Evolutionary conservation across 495 filamentous ascomycete genomes (phyloP).

Genomic region (Aspergillus cavernicola): DNA sequence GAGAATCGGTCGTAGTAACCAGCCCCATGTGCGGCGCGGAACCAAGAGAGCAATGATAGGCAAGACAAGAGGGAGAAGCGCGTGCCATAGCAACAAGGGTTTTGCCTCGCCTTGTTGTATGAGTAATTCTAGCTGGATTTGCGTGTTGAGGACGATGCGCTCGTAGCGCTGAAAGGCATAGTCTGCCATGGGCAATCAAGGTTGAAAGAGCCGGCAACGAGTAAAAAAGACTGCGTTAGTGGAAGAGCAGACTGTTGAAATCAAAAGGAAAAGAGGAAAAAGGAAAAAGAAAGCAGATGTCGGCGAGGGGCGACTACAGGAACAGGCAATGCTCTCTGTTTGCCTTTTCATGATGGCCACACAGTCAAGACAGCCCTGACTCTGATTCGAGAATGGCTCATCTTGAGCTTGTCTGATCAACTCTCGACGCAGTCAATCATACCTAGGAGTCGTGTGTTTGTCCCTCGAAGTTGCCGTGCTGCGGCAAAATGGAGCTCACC

Average conservation of each 20-base stretch:
- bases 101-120: conserved; percentile 30
- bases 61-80: conserved; percentile 27
- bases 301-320: too few relatives aligned
- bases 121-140: conserved; percentile 18
- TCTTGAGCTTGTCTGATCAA: too few relatives aligned
- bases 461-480: too few relatives aligned
- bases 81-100: conserved; percentile 39
- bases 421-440: too few relatives aligned
- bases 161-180: conserved; percentile 10
- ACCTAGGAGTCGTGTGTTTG: too few relatives aligned
- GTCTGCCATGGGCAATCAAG: conserved; percentile 21
- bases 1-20: conserved; percentile 48
- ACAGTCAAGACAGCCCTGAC: too few relatives aligned
- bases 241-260: not conserved
- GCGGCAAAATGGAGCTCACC: too few relatives aligned
- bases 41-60: conserved; percentile 34
- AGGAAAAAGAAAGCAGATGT: not conserved
- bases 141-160: conserved; percentile 14
- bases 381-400: too few relatives aligned
- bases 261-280: not conserved
- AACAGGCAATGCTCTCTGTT: too few relatives aligned
- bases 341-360: too few relatives aligned
- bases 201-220: not conserved
- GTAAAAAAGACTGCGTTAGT: not conserved
- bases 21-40: conserved; percentile 20